Conservation (phyloP, 805 yeast genomes). For the Yarrowia sp. region DNA sequence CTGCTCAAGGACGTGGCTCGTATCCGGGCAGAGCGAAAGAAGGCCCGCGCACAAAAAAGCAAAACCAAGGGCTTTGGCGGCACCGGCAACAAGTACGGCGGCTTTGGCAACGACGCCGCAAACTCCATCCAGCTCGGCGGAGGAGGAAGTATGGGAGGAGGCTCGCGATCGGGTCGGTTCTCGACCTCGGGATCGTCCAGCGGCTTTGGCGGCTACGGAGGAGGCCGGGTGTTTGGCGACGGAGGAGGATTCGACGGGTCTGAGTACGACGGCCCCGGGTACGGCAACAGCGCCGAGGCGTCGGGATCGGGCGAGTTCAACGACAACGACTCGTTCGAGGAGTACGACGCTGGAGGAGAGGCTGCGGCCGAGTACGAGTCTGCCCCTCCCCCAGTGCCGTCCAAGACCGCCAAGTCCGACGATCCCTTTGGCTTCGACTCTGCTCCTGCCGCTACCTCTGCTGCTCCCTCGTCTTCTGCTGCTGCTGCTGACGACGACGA, state of each 20-base stretch:
- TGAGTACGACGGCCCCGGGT: slow-evolving; percentile 48
- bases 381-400: slow-evolving; percentile 38
- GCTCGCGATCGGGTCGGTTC: slow-evolving; percentile 29
- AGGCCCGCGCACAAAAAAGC: slow-evolving; percentile 83
- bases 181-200: slow-evolving; percentile 38
- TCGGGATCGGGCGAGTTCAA: slow-evolving; percentile 34
- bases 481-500: slow-evolving; percentile 57
- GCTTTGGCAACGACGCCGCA: slow-evolving; percentile 49
- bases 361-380: neutral
- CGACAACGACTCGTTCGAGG: slow-evolving; percentile 51
- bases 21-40: slow-evolving; percentile 84
- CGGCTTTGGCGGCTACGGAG: slow-evolving; percentile 47
- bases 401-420: slow-evolving; percentile 31
- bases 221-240: slow-evolving; percentile 53
- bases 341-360: slow-evolving; percentile 47
- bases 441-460: slow-evolving; percentile 18
- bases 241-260: slow-evolving; percentile 53
- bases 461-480: slow-evolving; percentile 30
- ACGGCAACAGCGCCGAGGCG: slow-evolving; percentile 40
- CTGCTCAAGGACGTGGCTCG: slow-evolving; percentile 77
- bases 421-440: slow-evolving; percentile 43
- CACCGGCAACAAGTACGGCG: slow-evolving; percentile 50
- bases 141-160: slow-evolving; percentile 26
- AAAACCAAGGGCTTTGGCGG: slow-evolving; percentile 64
- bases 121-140: slow-evolving; percentile 42